phyloP scores from a whole-genome alignment of 1,284 basidiomycete genomes.

The Inonotus hispidus region DNA sequence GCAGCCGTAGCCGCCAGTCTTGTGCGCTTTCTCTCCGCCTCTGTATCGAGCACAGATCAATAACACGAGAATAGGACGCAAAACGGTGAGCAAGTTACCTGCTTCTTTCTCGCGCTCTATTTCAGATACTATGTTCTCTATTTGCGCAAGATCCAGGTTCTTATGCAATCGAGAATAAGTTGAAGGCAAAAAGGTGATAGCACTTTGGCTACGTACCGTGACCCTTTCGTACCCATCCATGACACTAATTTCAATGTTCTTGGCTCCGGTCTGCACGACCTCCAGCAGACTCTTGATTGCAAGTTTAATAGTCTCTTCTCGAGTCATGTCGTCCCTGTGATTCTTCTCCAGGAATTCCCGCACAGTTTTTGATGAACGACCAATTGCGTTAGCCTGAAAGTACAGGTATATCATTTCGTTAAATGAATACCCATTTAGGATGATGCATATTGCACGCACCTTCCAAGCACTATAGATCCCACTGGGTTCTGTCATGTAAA shows the following conservation, averaged over 20 bases:
- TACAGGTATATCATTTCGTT: no score
- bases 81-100: conserved; percentile 39
- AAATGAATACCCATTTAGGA: conserved; percentile 9
- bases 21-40: conserved; percentile 82
- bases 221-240: conserved; percentile 93
- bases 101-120: conserved; percentile 97
- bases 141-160: conserved; percentile 83
- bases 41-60: conserved; percentile 31
- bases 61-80: conserved; percentile 16
- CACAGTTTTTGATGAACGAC: conserved; percentile 96
- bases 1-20: conserved; percentile 76
- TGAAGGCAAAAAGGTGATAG: conserved; percentile 1
- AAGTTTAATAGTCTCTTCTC: conserved; percentile 91
- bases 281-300: conserved; percentile 95
- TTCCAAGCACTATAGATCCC: conserved; percentile 99
- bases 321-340: conserved; percentile 84
- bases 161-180: conserved; percentile 28
- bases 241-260: conserved; percentile 97
- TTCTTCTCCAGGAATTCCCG: conserved; percentile 99
- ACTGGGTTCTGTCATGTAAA: conserved; percentile 97
- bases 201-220: conserved; percentile 51
- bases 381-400: conserved; percentile 90
- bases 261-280: conserved; percentile 98
- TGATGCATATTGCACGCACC: no score
- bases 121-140: conserved; percentile 84